These are phyloP conservation scores for Conidiobolus incongruus DNA, from an alignment of 371 early-diverging fungal species.

Conservation along the genomic window DNA sequence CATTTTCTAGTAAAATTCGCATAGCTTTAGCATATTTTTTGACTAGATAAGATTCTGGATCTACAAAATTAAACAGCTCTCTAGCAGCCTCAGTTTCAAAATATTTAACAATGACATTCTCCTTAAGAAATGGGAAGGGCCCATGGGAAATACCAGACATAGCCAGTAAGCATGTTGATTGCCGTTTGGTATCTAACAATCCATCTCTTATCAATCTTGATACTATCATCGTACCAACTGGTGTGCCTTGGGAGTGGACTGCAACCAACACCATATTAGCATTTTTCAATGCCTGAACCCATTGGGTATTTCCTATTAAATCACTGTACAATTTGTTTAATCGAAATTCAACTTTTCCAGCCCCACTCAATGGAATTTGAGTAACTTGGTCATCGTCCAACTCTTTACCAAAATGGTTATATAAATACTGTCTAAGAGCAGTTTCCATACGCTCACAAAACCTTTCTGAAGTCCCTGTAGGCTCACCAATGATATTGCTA, in stretches of 20 bases:
- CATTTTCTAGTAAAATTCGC: slow-evolving; percentile 28
- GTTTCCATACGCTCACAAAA: slow-evolving; percentile 69
- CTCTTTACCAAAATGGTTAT: slow-evolving; percentile 18
- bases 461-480: slow-evolving; percentile 68
- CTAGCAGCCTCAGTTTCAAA: slow-evolving; percentile 77
- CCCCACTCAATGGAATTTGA: slow-evolving; percentile 64
- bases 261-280: slow-evolving; percentile 69
- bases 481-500: slow-evolving; percentile 62
- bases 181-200: slow-evolving; percentile 28
- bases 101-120: slow-evolving; percentile 57
- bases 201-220: slow-evolving; percentile 37
- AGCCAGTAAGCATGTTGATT: slow-evolving; percentile 50
- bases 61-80: slow-evolving; percentile 79
- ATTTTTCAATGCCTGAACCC: slow-evolving; percentile 16
- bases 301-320: slow-evolving; percentile 18
- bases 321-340: slow-evolving; percentile 43
- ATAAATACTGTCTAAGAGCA: slow-evolving; percentile 30
- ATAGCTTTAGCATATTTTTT: slow-evolving; percentile 39
- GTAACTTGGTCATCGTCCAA: slow-evolving; percentile 29
- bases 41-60: slow-evolving; percentile 35
- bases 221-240: slow-evolving; percentile 56
- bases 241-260: slow-evolving; percentile 82
- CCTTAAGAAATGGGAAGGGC: slow-evolving; percentile 60
- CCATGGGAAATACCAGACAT: slow-evolving; percentile 88
- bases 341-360: slow-evolving; percentile 69